Evolutionary conservation across 305 asterid species (phyloP).

Genomic region (Fraxinus paxiana): DNA sequence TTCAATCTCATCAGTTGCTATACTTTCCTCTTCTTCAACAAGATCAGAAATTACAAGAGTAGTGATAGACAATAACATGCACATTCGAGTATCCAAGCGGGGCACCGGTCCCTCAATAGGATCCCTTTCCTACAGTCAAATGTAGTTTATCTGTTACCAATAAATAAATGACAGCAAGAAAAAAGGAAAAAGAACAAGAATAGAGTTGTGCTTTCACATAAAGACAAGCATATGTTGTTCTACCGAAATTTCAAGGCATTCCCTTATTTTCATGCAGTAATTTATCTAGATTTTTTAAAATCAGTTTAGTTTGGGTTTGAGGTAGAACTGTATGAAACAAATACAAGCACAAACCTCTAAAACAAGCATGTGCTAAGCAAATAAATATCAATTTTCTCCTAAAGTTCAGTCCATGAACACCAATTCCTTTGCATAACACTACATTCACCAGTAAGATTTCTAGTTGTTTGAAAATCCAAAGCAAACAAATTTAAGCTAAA

Average conservation of each 20-base stretch:
- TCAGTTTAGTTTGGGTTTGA: neutral
- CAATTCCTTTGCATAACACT: neutral
- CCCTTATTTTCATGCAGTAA: neutral
- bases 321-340: neutral
- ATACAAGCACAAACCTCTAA: neutral
- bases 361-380: neutral
- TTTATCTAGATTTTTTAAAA: neutral
- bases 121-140: constrained; percentile 71
- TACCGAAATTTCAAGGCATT: neutral
- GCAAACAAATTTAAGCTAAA: neutral
- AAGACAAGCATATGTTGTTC: neutral
- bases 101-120: constrained; percentile 99
- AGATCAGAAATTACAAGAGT: constrained; percentile 88
- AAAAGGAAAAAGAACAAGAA: neutral
- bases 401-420: neutral
- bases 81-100: constrained; percentile 83
- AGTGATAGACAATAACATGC: constrained; percentile 79
- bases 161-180: neutral
- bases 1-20: constrained; percentile 35
- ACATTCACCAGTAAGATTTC: neutral
- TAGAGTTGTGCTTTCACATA: neutral
- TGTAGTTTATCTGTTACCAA: constrained; percentile 5
- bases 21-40: constrained; percentile 78
- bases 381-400: neutral
- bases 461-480: neutral